These are phyloP conservation scores for Mycena olivaceomarginata DNA, from an alignment of 768 basidiomycete genomes.

Conservation along the genomic window DNA sequence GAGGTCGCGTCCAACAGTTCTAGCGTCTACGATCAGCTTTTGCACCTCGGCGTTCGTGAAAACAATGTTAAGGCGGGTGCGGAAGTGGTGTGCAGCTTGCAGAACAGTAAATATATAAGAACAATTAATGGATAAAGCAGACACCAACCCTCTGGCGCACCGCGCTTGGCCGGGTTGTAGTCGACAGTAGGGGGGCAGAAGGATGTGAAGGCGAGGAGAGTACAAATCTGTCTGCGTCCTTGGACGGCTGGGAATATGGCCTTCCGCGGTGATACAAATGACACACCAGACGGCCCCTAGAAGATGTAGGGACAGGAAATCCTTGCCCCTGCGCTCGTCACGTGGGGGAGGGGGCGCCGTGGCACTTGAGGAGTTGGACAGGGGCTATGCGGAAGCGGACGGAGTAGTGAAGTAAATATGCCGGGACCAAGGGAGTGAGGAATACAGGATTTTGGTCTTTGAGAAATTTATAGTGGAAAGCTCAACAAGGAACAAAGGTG, in stretches of 20 bases:
- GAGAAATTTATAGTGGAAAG: conserved; percentile 37
- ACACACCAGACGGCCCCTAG: background rate
- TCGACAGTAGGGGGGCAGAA: conserved; percentile 25
- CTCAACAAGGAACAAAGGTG: background rate
- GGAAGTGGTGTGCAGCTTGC: conserved; percentile 89
- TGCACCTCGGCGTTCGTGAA: conserved; percentile 96
- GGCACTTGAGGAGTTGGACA: background rate
- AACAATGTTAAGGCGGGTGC: conserved; percentile 90
- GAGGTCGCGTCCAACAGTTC: conserved; percentile 88
- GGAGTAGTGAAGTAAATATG: conserved; percentile 27
- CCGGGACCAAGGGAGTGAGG: conserved; percentile 35
- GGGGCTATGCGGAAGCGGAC: background rate
- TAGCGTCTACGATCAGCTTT: conserved; percentile 89
- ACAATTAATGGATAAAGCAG: too few relatives aligned
- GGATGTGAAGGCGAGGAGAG: conserved; percentile 52
- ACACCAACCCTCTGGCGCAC: conserved; percentile 76
- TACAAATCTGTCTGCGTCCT: conserved; percentile 62
- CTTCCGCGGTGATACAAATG: background rate
- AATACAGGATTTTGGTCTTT: conserved; percentile 38
- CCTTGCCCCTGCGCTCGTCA: background rate
- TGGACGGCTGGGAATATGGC: conserved; percentile 39
- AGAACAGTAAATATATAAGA: conserved; percentile 3
- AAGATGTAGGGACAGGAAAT: conserved; percentile 13
- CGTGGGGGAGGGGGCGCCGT: background rate
- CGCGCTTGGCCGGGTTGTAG: conserved; percentile 60